Evolutionary conservation across 129 eudicot species (phyloP).

Genomic region (Heracleum sosnowskyi): DNA sequence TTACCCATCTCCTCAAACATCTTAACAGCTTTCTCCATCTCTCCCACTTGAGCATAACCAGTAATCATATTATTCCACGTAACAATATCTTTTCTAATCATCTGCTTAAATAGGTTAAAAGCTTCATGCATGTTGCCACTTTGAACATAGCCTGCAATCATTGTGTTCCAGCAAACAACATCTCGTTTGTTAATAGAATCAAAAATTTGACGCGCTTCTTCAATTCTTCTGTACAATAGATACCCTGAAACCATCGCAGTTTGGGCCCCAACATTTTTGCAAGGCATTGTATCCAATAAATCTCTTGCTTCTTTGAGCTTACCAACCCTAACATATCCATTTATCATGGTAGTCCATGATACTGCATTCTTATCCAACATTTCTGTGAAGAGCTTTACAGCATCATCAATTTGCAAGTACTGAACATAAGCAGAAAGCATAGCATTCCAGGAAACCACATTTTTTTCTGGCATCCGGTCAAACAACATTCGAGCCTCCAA

Average conservation of each 20-base stretch:
- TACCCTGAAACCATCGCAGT: constrained; percentile 59
- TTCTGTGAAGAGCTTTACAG: constrained; percentile 26
- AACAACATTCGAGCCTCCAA: constrained; percentile 44
- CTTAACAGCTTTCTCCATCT: constrained; percentile 40
- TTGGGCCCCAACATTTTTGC: constrained; percentile 50
- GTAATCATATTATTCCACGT: constrained; percentile 58
- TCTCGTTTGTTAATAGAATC: constrained; percentile 29
- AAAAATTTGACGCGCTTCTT: constrained; percentile 35
- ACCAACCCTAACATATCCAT: constrained; percentile 29
- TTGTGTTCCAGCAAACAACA: constrained; percentile 53
- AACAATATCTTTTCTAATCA: constrained; percentile 36
- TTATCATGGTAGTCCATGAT: constrained; percentile 54
- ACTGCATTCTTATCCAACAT: constrained; percentile 44
- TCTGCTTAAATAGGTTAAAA: constrained; percentile 28
- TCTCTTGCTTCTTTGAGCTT: constrained; percentile 40
- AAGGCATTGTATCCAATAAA: constrained; percentile 39
- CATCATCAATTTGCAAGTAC: constrained; percentile 34
- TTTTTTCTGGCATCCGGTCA: constrained; percentile 37
- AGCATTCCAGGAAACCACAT: constrained; percentile 57
- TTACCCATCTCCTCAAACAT: constrained; percentile 33
- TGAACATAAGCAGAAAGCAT: constrained; percentile 60
- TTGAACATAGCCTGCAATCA: constrained; percentile 56
- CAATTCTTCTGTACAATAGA: constrained; percentile 25
- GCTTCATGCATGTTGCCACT: constrained; percentile 49
- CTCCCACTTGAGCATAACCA: constrained; percentile 46